phyloP scores from a whole-genome alignment of 495 filamentous ascomycete species.

The Xanthoparmelia taractica region DNA sequence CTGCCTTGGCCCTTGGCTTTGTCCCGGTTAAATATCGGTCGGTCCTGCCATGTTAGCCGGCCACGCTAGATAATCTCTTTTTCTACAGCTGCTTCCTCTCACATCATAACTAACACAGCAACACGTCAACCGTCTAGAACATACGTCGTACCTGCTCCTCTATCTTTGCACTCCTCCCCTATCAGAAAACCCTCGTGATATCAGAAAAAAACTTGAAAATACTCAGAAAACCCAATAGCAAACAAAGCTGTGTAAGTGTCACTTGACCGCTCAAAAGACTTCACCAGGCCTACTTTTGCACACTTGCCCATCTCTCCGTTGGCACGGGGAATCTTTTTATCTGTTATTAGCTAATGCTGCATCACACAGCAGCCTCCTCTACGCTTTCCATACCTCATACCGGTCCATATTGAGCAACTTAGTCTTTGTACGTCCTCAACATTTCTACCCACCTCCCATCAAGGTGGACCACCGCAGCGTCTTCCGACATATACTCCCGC shows the following conservation, averaged over 20 bases:
- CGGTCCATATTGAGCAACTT: not conserved
- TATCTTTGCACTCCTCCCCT: constrained; percentile 24
- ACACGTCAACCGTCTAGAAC: constrained; percentile 10
- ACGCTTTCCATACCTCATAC: not conserved
- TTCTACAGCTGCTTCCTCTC: not conserved
- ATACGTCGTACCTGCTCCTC: constrained; percentile 11
- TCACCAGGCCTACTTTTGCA: not conserved
- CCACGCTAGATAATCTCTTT: constrained; percentile 18
- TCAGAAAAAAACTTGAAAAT: constrained; percentile 51
- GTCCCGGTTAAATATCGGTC: constrained; percentile 9
- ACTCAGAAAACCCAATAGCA: constrained; percentile 28
- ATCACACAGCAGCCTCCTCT: not conserved
- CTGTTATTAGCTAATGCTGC: not conserved
- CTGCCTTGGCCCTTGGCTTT: too few species aligned
- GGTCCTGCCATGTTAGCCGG: constrained; percentile 6
- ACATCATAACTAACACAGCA: not conserved
- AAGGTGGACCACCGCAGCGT: not conserved
- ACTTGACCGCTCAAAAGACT: not conserved
- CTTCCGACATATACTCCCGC: not conserved
- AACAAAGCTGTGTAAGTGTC: constrained; percentile 26
- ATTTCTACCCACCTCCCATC: not conserved
- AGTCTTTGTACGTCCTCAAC: constrained; percentile 9
- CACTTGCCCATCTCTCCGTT: not conserved
- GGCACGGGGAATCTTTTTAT: not conserved
- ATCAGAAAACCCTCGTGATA: constrained; percentile 29